A percentile compares a stretch with the other conserved stretches of the same genome.
phyloP scores from a whole-genome alignment of 768 basidiomycete species.

The Rubroboletus satanas region DNA sequence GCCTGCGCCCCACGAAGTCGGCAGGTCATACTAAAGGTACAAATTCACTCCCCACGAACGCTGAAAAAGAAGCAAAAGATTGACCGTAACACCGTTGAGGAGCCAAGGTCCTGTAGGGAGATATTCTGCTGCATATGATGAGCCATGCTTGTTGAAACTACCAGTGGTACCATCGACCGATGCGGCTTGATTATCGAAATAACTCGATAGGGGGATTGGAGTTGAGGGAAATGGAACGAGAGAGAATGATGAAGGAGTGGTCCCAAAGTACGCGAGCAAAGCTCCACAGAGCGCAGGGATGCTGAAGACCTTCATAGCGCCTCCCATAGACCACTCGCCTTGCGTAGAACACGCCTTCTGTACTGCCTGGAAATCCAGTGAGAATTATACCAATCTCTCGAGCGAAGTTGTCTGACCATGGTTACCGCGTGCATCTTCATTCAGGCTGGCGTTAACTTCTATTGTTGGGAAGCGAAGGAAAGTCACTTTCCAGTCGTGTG shows the following conservation, averaged over 20 bases:
- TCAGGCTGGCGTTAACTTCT: neutral
- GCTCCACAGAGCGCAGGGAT: conserved; percentile 21
- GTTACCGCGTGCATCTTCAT: neutral
- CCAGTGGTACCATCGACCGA: conserved; percentile 36
- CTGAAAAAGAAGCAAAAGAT: neutral
- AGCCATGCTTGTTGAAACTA: conserved; percentile 38
- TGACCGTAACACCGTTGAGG: conserved; percentile 39
- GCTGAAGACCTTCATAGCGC: conserved; percentile 16
- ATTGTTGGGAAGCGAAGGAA: neutral
- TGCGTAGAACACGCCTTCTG: conserved; percentile 8
- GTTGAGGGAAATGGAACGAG: conserved; percentile 32
- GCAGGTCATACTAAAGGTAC: conserved; percentile 40
- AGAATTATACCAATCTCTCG: neutral
- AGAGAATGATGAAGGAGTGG: neutral
- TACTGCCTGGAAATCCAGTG: neutral
- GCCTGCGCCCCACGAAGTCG: conserved; percentile 37
- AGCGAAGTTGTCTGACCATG: conserved; percentile 14
- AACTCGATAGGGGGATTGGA: conserved; percentile 25
- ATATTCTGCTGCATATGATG: conserved; percentile 39
- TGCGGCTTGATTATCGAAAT: conserved; percentile 45
- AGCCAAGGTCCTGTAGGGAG: conserved; percentile 39
- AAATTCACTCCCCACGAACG: neutral
- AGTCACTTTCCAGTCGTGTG: neutral
- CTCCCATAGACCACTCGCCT: conserved; percentile 7
- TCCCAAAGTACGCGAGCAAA: conserved; percentile 19